Base-by-base conservation (phyloP, 192 early-diverging fungal species). In the Geranomyces variabilis region DNA sequence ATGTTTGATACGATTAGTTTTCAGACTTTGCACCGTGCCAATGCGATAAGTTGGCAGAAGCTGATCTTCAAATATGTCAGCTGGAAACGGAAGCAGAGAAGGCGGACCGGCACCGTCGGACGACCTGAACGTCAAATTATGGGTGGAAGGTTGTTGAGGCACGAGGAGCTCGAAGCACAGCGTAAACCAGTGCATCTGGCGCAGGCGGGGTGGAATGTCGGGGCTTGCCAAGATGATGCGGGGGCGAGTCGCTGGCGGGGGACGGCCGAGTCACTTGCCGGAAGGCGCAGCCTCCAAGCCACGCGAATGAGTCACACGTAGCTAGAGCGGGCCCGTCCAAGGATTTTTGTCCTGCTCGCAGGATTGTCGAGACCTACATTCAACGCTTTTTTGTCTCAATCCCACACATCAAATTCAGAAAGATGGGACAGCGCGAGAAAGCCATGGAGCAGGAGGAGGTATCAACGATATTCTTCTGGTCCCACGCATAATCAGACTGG, bases 21-120 rank as follows among this genome's bases (percentile, higher is more conserved):
- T 55, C 49, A 22, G 14, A 14, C 21, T 72, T 4, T 26, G 14
- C n/a, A 72, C 59, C 10, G 70, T 53, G 41, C 65, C 65, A 14
- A 67, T 45, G 22, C 72, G 72, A 36, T 74, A 74, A 24, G 53
- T 58, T 7, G 72, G 63, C 12, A 74, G 65, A 1, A 74, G 46
- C 3, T 59, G 26, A 6, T 43, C 17, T 14, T 57, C 65, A 44
- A 74, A 74, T 36, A 74, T 58, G 51, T 66, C 63, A 24, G 47
- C 28, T 19, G 72, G 72, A 43, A 53, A 65, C 14, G 70, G 62
- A 24, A 47, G 22, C 19, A 65, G 41, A 14, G 57, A 44, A 21
- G 26, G 34, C 26, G 21, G 15, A 12, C 26, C 24, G 21, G 22
- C 21, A 13, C 19, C 6, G n/a, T 71, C 29, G 41, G 21, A n/a